Percentiles rank a stretch among this genome's conserved stretches.
Evolutionary conservation across 2,329 filamentous ascomycete genomes (phyloP).

Genomic region (Claviceps fusiformis): DNA sequence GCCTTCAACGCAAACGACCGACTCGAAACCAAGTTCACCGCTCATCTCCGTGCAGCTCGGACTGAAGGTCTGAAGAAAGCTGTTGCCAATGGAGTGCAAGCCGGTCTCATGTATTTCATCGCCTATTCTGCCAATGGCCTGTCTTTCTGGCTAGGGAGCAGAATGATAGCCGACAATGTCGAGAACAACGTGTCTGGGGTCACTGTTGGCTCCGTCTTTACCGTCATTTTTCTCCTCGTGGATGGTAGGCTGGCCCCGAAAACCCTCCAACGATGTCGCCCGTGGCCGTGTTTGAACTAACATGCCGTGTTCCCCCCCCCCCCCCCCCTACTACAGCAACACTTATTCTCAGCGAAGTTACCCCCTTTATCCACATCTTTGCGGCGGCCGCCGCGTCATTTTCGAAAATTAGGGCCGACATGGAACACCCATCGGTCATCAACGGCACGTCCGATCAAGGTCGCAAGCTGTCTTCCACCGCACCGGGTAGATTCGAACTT

Average conservation of each 20-base stretch:
- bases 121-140: conserved; percentile 50
- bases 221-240: conserved; percentile 40
- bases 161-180: conserved; percentile 20
- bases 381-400: conserved; percentile 40
- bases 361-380: conserved; percentile 44
- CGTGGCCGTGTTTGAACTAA: not conserved
- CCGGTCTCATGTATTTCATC: conserved; percentile 52
- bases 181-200: conserved; percentile 19
- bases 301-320: not conserved
- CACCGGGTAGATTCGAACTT: conserved; percentile 12
- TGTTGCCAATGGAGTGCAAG: conserved; percentile 38
- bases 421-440: conserved; percentile 32
- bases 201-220: conserved; percentile 34
- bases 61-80: conserved; percentile 42
- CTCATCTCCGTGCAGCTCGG: conserved; percentile 30
- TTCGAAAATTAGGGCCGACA: conserved; percentile 37
- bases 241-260: conserved; percentile 23
- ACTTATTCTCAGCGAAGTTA: conserved; percentile 38
- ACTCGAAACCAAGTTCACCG: conserved; percentile 28
- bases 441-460: conserved; percentile 19
- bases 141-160: conserved; percentile 53
- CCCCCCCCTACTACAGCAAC: not conserved
- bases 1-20: conserved; percentile 39
- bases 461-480: conserved; percentile 22
- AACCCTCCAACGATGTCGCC: not conserved